Conservation (phyloP, 164 flowering plant genomes). For the Tetracentron sinense region DNA sequence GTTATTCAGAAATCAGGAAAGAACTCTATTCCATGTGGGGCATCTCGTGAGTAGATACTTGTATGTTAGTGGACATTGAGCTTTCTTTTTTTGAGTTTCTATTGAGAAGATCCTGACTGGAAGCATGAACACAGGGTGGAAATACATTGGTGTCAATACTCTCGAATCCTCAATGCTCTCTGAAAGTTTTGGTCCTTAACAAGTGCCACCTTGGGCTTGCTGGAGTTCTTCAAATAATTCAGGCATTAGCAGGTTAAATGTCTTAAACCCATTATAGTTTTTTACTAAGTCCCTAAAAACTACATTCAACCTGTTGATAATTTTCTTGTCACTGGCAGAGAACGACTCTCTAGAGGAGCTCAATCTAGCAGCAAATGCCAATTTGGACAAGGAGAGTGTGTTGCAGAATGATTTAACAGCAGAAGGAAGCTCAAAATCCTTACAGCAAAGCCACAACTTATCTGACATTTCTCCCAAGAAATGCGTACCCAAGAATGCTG, state of each 20-base stretch:
- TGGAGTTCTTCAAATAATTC: constrained; percentile 53
- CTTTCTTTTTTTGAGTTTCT: background rate
- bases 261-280: constrained; percentile 3
- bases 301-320: constrained; percentile 2
- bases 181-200: constrained; percentile 54
- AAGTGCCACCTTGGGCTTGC: constrained; percentile 67
- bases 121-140: constrained; percentile 50
- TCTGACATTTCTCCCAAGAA: constrained; percentile 16
- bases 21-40: no score
- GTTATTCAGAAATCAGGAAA: background rate
- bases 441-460: constrained; percentile 12
- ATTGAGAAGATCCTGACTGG: constrained; percentile 1
- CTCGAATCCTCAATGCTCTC: constrained; percentile 46
- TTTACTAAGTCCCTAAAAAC: background rate
- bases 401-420: constrained; percentile 8
- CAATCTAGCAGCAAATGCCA: constrained; percentile 62
- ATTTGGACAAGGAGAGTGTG: constrained; percentile 17
- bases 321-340: constrained; percentile 31
- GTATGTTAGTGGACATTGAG: background rate
- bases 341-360: constrained; percentile 72
- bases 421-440: constrained; percentile 16
- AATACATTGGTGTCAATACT: constrained; percentile 51
- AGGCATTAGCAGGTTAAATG: constrained; percentile 59
- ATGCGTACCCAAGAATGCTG: constrained; percentile 17
- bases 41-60: no score